Evolutionary conservation across 306 rosid species (phyloP).

Genomic region (Calophaca sinica): DNA sequence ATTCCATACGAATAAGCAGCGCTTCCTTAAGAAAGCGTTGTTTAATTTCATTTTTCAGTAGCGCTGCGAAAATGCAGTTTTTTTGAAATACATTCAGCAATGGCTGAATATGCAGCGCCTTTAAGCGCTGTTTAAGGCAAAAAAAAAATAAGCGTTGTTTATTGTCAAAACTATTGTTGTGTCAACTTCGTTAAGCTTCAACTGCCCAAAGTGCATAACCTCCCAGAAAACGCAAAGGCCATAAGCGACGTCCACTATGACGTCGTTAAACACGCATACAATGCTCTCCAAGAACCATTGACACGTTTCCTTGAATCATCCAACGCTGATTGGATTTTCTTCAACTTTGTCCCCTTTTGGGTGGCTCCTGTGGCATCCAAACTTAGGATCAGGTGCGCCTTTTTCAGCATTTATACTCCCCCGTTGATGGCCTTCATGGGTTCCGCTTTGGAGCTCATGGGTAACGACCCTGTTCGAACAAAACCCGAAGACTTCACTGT

Average conservation of each 20-base stretch:
- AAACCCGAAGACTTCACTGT: slow-evolving; percentile 39
- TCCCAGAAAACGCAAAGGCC: slow-evolving; percentile 59
- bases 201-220: slow-evolving; percentile 42
- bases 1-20: too few species aligned
- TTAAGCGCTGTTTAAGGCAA: too few species aligned
- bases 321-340: slow-evolving; percentile 52
- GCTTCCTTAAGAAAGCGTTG: too few species aligned
- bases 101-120: too few species aligned
- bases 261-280: slow-evolving; percentile 48
- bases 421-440: background rate
- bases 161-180: too few species aligned
- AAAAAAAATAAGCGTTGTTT: too few species aligned
- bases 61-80: too few species aligned
- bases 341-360: slow-evolving; percentile 54
- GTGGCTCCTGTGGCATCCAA: slow-evolving; percentile 18
- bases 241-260: slow-evolving; percentile 53
- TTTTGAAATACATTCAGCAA: too few species aligned
- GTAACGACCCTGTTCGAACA: background rate
- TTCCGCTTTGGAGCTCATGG: background rate
- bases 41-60: too few species aligned
- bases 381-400: slow-evolving; percentile 42
- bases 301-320: slow-evolving; percentile 48
- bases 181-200: slow-evolving; percentile 53
- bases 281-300: slow-evolving; percentile 42
- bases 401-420: slow-evolving; percentile 39